Evolutionary conservation across 192 early-diverging fungal genomes (phyloP).

Genomic region (Coemansia sp.): DNA sequence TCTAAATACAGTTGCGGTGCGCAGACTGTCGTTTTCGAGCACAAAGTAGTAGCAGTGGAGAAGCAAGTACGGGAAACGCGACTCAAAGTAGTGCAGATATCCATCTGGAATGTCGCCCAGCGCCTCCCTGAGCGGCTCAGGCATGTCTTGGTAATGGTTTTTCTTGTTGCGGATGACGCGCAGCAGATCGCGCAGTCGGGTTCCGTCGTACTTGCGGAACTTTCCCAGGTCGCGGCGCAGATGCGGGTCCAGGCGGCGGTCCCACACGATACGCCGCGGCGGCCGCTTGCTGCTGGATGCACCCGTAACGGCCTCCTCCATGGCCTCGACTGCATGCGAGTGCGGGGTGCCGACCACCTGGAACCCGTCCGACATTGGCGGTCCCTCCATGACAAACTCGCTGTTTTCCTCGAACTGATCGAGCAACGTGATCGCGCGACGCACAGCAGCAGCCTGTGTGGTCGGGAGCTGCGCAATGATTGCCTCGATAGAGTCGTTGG

Average conservation of each 20-base stretch:
- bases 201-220: slow-evolving; percentile 90
- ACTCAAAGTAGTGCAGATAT: slow-evolving; percentile 86
- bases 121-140: slow-evolving; percentile 66
- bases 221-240: slow-evolving; percentile 77
- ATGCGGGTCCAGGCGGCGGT: slow-evolving; percentile 56
- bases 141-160: slow-evolving; percentile 95
- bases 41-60: slow-evolving; percentile 88
- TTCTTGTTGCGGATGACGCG: slow-evolving; percentile 94
- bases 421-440: slow-evolving; percentile 40
- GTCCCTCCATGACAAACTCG: slow-evolving; percentile 43
- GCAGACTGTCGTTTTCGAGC: slow-evolving; percentile 58
- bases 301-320: slow-evolving; percentile 18
- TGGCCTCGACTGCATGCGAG: slow-evolving; percentile 25
- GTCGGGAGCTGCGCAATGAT: slow-evolving; percentile 41
- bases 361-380: slow-evolving; percentile 45
- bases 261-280: slow-evolving; percentile 37
- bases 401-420: slow-evolving; percentile 46
- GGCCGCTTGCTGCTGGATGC: neutral
- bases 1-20: slow-evolving; percentile 62
- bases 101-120: slow-evolving; percentile 84
- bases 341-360: slow-evolving; percentile 44
- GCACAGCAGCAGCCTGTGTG: slow-evolving; percentile 43
- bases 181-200: slow-evolving; percentile 79
- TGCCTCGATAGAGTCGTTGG: slow-evolving; percentile 39
- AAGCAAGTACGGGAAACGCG: slow-evolving; percentile 83